Base-by-base conservation (phyloP, 1,139 yeast genomes). In the Trichomonascaceae sp. region DNA sequence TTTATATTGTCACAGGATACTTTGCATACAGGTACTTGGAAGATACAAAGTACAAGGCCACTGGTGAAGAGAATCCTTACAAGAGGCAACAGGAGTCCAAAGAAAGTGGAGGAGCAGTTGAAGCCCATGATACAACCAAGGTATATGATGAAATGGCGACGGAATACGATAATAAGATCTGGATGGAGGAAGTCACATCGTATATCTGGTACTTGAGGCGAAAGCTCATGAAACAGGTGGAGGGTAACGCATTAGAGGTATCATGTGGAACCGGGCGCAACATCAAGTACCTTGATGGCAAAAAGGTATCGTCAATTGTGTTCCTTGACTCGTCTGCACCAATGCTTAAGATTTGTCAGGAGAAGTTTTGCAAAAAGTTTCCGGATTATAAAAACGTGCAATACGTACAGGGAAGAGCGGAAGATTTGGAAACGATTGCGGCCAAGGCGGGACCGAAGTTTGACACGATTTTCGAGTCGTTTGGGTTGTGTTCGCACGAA, bases 191-290 rank as follows among this genome's bases (percentile, higher is more conserved):
- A 52, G 60, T 76, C 35, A 71, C 82, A 34, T 74, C 92, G 41
- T 68, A 81, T 31, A 73, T 89, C 70, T 93, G 94, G 29, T 67
- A 71, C 44, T 74, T 85, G 59, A 71, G 99, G 48, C 74, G 74
- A 46, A 79, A 93, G 81, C 60, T 84, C 32, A 79, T 81, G 84
- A 69, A 67, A 32, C 79, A 82, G 41, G 69, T 80, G 33, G 59
- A 64, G 39, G 97, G 97, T 18, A 95, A 85, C 52, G 96, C 85
- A 1, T 62, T 89, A 39, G 98, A 92, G 57, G 89, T 87, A 13
- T 79, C 96, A 0, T 82, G 94, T 52, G 98, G 98, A 37, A 89
- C 98, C 0, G 98, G 98, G 3, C 69, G 98, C 54, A 89, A 89
- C 51, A 69, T 87, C 40, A 75, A 79, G 31, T 85, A 78, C 52